Conservation (phyloP, 441 rosid genomes). For the Biscutella auriculata region DNA sequence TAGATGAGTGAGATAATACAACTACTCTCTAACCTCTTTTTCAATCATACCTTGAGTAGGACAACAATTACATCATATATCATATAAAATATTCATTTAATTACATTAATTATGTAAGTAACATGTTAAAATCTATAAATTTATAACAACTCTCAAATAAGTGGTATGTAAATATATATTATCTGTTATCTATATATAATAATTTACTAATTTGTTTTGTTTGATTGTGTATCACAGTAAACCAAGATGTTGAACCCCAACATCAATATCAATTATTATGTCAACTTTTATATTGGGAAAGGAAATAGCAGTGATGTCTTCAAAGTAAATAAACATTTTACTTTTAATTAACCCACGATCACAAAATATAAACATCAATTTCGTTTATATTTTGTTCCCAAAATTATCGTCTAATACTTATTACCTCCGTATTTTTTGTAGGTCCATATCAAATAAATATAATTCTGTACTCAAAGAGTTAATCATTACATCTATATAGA, state of each 20-base stretch:
- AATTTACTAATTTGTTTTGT: conserved; percentile 14
- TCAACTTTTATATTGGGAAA: not conserved
- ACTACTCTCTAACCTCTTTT: too few species aligned
- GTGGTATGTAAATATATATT: not conserved
- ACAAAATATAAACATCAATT: not conserved
- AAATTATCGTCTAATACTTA: not conserved
- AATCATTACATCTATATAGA: too few species aligned
- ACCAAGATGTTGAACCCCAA: conserved; percentile 16
- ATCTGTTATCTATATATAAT: conserved; percentile 17
- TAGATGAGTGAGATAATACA: too few species aligned
- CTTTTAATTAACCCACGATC: not conserved
- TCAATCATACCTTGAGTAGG: too few species aligned
- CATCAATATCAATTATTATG: conserved; percentile 11
- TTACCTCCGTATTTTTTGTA: not conserved
- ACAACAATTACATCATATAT: too few species aligned
- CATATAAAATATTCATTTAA: too few species aligned
- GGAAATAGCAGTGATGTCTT: not conserved
- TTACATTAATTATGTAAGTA: too few species aligned
- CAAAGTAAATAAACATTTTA: not conserved
- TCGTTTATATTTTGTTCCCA: not conserved
- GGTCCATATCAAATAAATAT: not conserved
- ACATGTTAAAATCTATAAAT: too few species aligned
- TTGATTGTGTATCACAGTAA: conserved; percentile 16
- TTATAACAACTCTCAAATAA: too few species aligned
- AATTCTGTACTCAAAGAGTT: too few species aligned